Base-by-base conservation (phyloP, 257 asterid genomes). In the Mentha longifolia region DNA sequence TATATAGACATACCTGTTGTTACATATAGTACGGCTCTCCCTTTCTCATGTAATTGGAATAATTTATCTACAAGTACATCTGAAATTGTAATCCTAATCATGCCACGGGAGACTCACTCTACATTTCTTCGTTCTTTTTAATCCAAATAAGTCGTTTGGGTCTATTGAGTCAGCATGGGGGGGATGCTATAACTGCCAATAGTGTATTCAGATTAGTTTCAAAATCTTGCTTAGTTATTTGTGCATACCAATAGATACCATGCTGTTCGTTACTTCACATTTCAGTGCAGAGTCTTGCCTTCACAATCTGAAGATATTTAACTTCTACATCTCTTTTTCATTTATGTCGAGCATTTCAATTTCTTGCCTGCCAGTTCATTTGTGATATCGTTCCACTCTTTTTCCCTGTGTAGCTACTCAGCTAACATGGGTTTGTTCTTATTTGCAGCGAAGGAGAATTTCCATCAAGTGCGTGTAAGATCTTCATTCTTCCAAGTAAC, bases 361-460 rank as follows among this genome's bases (percentile, higher is more conserved):
- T 60, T 33, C 20, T 47, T 19, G 41, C 39, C 63, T 61, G 15
- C 50, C 57, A 56, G 39, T 13, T 11, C 61, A 56, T 56, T 39
- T 22, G 5, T 12, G 12, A 56, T 11, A 12, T 25, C 6, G 10
- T 55, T 57, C 41, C 0, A 0, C 61, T 20, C 31, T 3, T 14
- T 17, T 37, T 70, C 39, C 71, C 15, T 55, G 49, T 71, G 67
- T 56, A 55, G 52, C 10, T 74, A 72, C 75, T 85, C 68, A 37
- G 55, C 73, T 77, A 47, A 78, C 76, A 47, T 25, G 76, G 17
- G 31, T 72, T 63, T 72, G 43, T 30, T 61, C 61, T 15, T 50
- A 37, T 72, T 73, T 75, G 84, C 92, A 92, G 97, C 19, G 98
- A 92, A 76, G 95, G 92, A 78, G 97, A 92, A 59, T 85, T 84